These are phyloP conservation scores for Dioscorea alata DNA, from an alignment of 106 monocot genomes.

Conservation along the genomic window DNA sequence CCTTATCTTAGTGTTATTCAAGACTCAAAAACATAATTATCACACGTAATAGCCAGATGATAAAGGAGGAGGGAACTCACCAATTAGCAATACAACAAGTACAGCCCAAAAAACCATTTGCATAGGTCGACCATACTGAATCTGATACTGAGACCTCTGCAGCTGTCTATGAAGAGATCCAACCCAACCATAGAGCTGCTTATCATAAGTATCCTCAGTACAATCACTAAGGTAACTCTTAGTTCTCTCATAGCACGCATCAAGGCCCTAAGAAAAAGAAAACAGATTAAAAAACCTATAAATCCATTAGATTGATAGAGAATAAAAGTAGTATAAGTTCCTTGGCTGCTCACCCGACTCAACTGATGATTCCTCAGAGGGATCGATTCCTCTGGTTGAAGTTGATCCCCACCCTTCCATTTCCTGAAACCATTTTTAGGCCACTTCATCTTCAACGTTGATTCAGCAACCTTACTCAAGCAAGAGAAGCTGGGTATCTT, in stretches of 20 bases:
- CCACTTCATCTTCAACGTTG: conserved; percentile 39
- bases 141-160: conserved; percentile 90
- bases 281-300: background rate
- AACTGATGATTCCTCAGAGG: conserved; percentile 39
- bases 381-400: conserved; percentile 24
- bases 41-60: too few relatives aligned
- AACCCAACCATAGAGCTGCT: conserved; percentile 78
- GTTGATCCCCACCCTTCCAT: conserved; percentile 37
- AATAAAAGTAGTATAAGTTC: too few relatives aligned
- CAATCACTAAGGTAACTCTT: conserved; percentile 54
- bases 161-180: conserved; percentile 78
- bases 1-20: too few relatives aligned
- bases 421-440: conserved; percentile 58
- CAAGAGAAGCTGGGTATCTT: conserved; percentile 43
- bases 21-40: too few relatives aligned
- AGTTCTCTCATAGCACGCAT: conserved; percentile 58
- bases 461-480: conserved; percentile 29
- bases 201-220: conserved; percentile 48
- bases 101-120: conserved; percentile 46
- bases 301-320: too few relatives aligned
- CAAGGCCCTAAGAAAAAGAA: conserved; percentile 15
- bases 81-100: conserved; percentile 34
- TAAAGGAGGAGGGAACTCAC: conserved; percentile 20
- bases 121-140: conserved; percentile 69
- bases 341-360: conserved; percentile 26